A percentile compares a stretch with the other conserved stretches of the same genome.
These are phyloP conservation scores for Penicillium angulare DNA, from an alignment of 495 filamentous ascomycete species.

Conservation along the genomic window DNA sequence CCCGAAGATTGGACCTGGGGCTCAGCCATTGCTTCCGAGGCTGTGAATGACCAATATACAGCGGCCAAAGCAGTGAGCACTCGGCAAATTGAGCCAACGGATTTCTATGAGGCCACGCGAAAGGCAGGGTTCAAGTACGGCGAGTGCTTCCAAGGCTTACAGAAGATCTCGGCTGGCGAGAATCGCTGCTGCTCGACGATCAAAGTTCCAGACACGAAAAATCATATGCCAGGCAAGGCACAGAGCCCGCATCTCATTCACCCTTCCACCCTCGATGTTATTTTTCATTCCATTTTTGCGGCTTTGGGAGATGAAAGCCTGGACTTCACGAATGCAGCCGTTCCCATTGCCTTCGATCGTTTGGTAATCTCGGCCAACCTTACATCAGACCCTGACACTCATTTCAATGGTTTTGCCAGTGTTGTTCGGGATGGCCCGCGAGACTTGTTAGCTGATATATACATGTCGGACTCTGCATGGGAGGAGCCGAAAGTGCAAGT, in stretches of 20 bases:
- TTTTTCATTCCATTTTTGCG: neutral
- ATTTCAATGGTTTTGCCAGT: neutral
- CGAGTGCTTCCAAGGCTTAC: neutral
- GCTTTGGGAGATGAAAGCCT: neutral
- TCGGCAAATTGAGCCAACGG: neutral
- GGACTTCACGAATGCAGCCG: neutral
- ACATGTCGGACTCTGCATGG: too few species aligned
- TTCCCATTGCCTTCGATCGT: neutral
- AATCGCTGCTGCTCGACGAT: neutral
- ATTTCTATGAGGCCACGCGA: neutral
- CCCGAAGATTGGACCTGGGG: too few species aligned
- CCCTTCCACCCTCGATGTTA: neutral
- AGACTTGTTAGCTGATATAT: neutral
- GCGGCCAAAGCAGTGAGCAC: too few species aligned
- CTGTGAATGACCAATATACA: neutral
- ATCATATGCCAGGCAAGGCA: neutral
- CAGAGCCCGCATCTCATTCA: neutral
- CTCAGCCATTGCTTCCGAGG: neutral
- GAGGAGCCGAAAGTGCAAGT: too few species aligned
- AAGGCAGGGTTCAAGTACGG: neutral
- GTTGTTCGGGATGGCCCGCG: neutral
- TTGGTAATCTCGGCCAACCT: neutral
- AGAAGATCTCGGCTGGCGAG: neutral
- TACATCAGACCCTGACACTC: neutral
- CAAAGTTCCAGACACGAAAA: neutral